Evolutionary conservation across 805 yeast genomes (phyloP), one percentile per base, ranked within the genome.

Genomic region (Pichia membranifaciens): DNA sequence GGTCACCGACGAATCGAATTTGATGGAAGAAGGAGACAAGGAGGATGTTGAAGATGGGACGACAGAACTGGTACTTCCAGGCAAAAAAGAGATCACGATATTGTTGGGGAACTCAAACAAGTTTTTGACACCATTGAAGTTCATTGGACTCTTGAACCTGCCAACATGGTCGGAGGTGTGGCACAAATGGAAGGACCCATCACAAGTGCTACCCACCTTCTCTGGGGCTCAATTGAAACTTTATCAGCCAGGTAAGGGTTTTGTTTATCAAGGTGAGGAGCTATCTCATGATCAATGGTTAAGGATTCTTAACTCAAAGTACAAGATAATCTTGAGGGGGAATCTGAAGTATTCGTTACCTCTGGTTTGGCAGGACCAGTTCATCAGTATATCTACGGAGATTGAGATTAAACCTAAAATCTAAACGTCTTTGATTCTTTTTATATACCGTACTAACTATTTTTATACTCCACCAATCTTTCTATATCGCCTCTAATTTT

Each of bases 401-500:
- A 56, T 52, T 25, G 57, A 54, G 21, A 56, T 57, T 8, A 45
- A 42, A 22, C 56, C 59, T 13, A 33, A 18, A 37, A 37, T 9
- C 5, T 21, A 37, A 2, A 20, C 4, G 10, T 6, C 8, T 20
- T 2, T 12, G 5, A 3, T 6, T 18, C 5, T 21, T 18, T 15
- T n/a, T n/a, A n/a, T 21, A 21, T 37, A 9, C n/a, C 34, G 25
- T 10, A 6, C 36, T 18, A 36, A 31, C 37, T 32, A 41, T 68
- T 72, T 22, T 62, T 61, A 48, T 71, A 70, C 10, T 52, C 47
- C 15, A 62, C 45, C 50, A 74, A 59, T 41, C 56, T 49, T 9
- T 70, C 58, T n/a, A 72, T 57, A 53, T 75, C 76, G 20, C 78
- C 79, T 42, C 80, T 58, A 16, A 66, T 58, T 16, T 66, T 65